Base-by-base conservation (phyloP, 108 stramenopile genomes). In the Stephanodiscus minutulus region DNA sequence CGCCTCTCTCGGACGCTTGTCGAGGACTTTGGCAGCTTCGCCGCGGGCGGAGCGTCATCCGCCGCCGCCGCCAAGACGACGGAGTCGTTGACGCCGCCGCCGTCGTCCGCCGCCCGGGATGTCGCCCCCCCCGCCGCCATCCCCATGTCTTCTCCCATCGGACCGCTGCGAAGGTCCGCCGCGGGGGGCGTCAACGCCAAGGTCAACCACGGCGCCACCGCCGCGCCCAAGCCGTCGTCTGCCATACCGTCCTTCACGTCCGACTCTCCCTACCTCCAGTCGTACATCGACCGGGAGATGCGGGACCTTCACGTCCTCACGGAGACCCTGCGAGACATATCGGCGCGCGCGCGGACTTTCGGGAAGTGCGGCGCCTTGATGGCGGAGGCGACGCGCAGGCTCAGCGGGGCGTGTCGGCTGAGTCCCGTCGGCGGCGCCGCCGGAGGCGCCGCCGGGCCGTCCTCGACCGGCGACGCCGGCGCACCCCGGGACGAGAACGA, bases 211-310 rank as follows among this genome's bases (percentile, higher is more conserved):
- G 24, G n/a, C 25, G 22, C 3, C n/a, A 53, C 1, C 12, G 29
- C 55, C 29, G 17, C 24, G 17, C 25, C 17, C 55, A 12, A 56
- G 27, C 62, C 61, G 18, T 47, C 74, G 18, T 71, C 61, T 7
- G 74, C 68, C 27, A 70, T 75, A 31, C 74, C 79, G 0, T 73
- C 76, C 76, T 95, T 95, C 76, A 91, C 89, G 13, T 91, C 91
- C 21, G 90, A 91, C 62, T 91, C 90, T 37, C 94, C 94, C 0
- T 95, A 95, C 70, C 92, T 87, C 63, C 74, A 79, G 44, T 82
- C 87, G 29, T 95, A 91, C 74, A 87, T 91, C 28, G 88, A 91
- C 21, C 81, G 85, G 36, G 91, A 95, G 74, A 72, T 91, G 82
- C 83, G 85, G 24, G 85, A 85, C 46, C 82, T 95, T 28, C 41